A percentile compares a stretch with the other conserved stretches of the same genome.
Evolutionary conservation across 305 asterid genomes (phyloP).

Genomic region (Lippia alba): DNA sequence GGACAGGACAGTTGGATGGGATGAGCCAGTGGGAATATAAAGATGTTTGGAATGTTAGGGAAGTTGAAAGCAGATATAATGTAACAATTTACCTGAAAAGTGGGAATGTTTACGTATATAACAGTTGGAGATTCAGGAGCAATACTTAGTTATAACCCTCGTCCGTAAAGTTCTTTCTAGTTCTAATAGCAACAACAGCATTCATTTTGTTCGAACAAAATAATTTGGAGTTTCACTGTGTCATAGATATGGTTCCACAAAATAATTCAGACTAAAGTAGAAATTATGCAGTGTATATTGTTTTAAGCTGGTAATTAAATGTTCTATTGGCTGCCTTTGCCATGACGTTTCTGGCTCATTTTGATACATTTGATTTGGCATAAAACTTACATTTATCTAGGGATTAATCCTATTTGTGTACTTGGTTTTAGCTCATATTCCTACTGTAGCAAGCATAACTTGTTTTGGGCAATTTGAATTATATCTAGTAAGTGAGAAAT

Average conservation of each 20-base stretch:
- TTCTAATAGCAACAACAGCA: neutral
- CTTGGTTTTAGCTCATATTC: neutral
- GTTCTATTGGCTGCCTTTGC: too few relatives aligned
- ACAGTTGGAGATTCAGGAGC: neutral
- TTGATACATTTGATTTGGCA: too few relatives aligned
- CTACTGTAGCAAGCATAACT: neutral
- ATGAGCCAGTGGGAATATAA: constrained; percentile 12
- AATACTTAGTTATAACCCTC: neutral
- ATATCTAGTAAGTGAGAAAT: neutral
- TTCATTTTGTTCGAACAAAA: neutral
- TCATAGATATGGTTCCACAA: too few relatives aligned
- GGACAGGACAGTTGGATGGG: constrained; percentile 3
- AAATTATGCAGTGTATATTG: too few relatives aligned
- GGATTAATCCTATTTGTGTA: neutral
- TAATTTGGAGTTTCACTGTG: too few relatives aligned
- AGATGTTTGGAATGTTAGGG: neutral
- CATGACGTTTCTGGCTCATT: too few relatives aligned
- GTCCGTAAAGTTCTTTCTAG: neutral
- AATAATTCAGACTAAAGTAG: too few relatives aligned
- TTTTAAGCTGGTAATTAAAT: too few relatives aligned
- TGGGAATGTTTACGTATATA: neutral
- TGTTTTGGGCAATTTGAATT: neutral
- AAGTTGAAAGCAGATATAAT: neutral
- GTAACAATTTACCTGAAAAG: neutral
- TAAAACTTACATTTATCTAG: too few relatives aligned